Evolutionary conservation across 2,329 filamentous ascomycete species (phyloP), one percentile per base, ranked within the genome.

Genomic region (Aspergillus aculeatus): DNA sequence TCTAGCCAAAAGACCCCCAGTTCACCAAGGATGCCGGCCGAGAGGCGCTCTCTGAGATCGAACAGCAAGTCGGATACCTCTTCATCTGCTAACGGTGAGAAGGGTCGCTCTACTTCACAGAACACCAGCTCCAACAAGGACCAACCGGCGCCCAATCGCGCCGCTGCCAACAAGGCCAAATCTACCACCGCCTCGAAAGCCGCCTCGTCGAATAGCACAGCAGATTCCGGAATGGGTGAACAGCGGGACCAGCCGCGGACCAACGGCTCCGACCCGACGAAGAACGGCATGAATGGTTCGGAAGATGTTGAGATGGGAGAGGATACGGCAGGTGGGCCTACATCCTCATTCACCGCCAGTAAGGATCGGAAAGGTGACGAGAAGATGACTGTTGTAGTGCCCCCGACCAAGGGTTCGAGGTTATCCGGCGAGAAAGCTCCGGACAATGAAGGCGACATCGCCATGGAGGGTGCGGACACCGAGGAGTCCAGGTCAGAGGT

Each of bases 311-410:
- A 90, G 71, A 89, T 89, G 85, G 88, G 85, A 74, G 86, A 89
- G 72, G 83, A 85, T 76, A 78, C 77, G 71, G 75, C 79, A 69
- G 82, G 83, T 74, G 74, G 73, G 71, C 74, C 78, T 80, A 71
- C 78, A 73, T 77, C 76, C 69, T 75, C 73, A 70, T 71, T 83
- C 69, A 90, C 89, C 80, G 78, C 74, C 68, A 77, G 80, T 71
- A 89, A 87, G 78, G 84, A 83, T 69, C 89, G 88, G 80, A 87
- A 92, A 71, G 87, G 84, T 70, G 89, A 90, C 68, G 87, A 81
- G 69, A 89, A 91, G 80, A 92, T 92, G 88, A 92, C 89, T 54
- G 89, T 92, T 65, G 89, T 92, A 69, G 88, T 92, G 49, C 89
- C 89, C 57, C 88, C 88, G 59, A 85, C 87, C 65, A 91, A 91